Evolutionary conservation across 2,329 filamentous ascomycete genomes (phyloP), one percentile per base, ranked within the genome.

Genomic region (Scedosporium apiospermum): DNA sequence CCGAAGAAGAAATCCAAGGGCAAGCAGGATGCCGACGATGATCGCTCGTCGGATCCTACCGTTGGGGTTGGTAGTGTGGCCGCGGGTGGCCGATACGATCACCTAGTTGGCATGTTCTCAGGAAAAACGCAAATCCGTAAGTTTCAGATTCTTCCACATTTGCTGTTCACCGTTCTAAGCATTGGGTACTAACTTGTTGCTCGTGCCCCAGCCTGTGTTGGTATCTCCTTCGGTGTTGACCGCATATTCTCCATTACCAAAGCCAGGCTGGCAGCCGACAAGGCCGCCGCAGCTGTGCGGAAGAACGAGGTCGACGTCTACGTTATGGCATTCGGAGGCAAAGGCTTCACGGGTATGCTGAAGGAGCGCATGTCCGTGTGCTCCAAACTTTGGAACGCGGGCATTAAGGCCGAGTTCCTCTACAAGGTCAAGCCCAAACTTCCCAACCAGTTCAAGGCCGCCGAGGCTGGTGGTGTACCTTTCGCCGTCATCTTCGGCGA

Each of bases 161-260:
- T 46, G 14, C 7, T 27, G 27, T 14, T 12, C 18, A 14, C 46
- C 3, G 30, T 18, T 7, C 14, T 16, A 44, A 58, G 21, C 44
- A 21, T 26, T 16, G 26, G 6, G 9, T 7, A 16, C 26, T 38
- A 6, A 58, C 34, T 42, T 21, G 16, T n/a, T 93, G 16, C n/a
- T 93, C n/a, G 21, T n/a, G 2, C 58, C 1, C 26, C 23, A 62
- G 60, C 74, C 21, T 78, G 75, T 60, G 74, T 76, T 9, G 73
- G 74, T 61, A 90, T 96, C 68, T 96, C 93, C 1, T 97, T 98
- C 71, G 93, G 93, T 62, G 91, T 97, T 58, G 93, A 98, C 75
- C 88, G 93, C 68, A 97, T 98, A 71, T 96, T 96, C 77, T 91
- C 89, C 68, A 93, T 97, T 71, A 91, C 88, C 66, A 93, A 96